These are phyloP conservation scores for Blastobotrys apis DNA, from an alignment of 1,139 yeast genomes.

Conservation along the genomic window DNA sequence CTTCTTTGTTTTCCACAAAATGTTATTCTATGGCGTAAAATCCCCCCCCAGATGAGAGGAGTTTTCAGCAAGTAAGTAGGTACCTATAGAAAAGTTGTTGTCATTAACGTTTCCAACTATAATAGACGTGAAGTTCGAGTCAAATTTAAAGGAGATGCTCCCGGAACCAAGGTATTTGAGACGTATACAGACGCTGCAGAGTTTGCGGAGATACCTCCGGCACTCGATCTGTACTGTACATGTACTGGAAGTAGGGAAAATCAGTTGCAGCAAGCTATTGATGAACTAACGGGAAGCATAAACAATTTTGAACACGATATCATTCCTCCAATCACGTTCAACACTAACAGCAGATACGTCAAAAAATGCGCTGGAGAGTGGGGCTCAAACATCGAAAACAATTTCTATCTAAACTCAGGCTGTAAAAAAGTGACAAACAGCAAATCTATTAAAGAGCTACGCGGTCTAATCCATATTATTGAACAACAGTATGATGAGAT, in stretches of 20 bases:
- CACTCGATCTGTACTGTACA: not conserved
- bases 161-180: conserved; percentile 2
- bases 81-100: not conserved
- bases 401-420: conserved; percentile 11
- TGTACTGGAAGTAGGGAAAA: not conserved
- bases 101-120: not conserved
- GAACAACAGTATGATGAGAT: conserved; percentile 49
- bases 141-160: too few species aligned
- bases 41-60: not conserved
- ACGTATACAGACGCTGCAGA: conserved; percentile 3
- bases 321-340: conserved; percentile 1
- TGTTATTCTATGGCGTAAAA: conserved; percentile 9
- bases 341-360: conserved; percentile 1
- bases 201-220: conserved; percentile 1
- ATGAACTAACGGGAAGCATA: not conserved
- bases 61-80: conserved; percentile 5
- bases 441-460: conserved; percentile 41
- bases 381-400: not conserved
- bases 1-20: not conserved
- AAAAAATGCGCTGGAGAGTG: conserved; percentile 4
- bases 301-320: not conserved
- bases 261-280: not conserved
- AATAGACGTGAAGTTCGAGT: too few species aligned
- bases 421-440: conserved; percentile 49
- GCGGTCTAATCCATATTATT: conserved; percentile 16